Percentiles rank a stretch among this genome's conserved stretches.
These are phyloP conservation scores for Gentiana straminea DNA, from an alignment of 257 asterid genomes.

Conservation along the genomic window DNA sequence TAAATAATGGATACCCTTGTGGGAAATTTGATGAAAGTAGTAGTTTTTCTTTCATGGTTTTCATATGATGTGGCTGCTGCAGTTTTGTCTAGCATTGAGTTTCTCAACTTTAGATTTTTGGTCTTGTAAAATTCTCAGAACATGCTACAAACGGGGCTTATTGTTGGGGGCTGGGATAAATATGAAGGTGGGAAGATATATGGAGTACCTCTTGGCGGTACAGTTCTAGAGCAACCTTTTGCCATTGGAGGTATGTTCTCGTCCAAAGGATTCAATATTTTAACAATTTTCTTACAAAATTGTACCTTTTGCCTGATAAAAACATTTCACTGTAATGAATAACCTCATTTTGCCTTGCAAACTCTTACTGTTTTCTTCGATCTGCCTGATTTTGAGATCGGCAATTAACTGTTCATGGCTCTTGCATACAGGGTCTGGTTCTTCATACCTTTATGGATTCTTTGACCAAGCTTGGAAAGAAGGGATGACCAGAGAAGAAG, in stretches of 20 bases:
- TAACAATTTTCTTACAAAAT: not conserved
- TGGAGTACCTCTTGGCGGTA: slow-evolving; percentile 93
- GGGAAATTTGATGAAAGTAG: too few relatives aligned
- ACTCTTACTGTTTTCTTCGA: too few relatives aligned
- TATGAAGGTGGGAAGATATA: slow-evolving; percentile 95
- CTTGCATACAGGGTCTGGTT: slow-evolving; percentile 56
- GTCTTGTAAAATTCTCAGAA: slow-evolving; percentile 33
- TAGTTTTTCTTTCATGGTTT: too few relatives aligned
- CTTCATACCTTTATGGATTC: slow-evolving; percentile 68
- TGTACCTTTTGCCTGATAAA: not conserved
- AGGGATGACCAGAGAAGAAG: slow-evolving; percentile 77
- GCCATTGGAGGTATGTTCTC: slow-evolving; percentile 75
- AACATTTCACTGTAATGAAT: too few relatives aligned
- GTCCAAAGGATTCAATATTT: not conserved
- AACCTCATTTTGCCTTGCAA: too few relatives aligned
- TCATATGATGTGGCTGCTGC: too few relatives aligned
- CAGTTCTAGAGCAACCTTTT: slow-evolving; percentile 81
- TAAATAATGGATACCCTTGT: too few relatives aligned
- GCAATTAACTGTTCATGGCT: too few relatives aligned
- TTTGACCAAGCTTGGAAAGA: slow-evolving; percentile 81
- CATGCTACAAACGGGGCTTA: slow-evolving; percentile 89
- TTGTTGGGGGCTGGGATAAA: slow-evolving; percentile 98
- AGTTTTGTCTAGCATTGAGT: too few relatives aligned
- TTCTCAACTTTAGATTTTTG: too few relatives aligned
- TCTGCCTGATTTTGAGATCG: too few relatives aligned